These are phyloP conservation scores for Colletotrichum scovillei DNA, from an alignment of 2,329 filamentous ascomycete species.

Conservation along the genomic window DNA sequence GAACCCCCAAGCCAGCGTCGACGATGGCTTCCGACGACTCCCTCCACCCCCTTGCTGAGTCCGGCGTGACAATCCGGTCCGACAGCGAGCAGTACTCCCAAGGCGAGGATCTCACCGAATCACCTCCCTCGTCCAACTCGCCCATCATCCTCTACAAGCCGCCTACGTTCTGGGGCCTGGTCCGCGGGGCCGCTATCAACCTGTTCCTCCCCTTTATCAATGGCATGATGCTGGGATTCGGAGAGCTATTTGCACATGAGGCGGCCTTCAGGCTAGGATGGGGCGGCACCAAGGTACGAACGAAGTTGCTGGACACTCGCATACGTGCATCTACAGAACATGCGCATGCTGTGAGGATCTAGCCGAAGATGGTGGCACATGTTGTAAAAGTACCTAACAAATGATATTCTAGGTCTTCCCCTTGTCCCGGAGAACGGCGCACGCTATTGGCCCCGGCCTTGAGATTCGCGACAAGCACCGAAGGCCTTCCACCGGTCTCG, in stretches of 20 bases:
- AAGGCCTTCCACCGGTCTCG: constrained; percentile 67
- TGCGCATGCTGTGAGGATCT: neutral
- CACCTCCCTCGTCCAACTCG: constrained; percentile 71
- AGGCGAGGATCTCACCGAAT: constrained; percentile 69
- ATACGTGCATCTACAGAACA: neutral
- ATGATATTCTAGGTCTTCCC: constrained; percentile 63
- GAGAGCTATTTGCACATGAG: constrained; percentile 96
- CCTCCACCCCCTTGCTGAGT: constrained; percentile 70
- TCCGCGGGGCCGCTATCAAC: constrained; percentile 94
- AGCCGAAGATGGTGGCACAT: neutral
- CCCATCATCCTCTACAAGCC: constrained; percentile 89
- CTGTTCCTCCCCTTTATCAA: constrained; percentile 96
- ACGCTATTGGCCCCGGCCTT: constrained; percentile 83
- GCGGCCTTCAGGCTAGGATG: constrained; percentile 93
- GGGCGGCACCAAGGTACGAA: constrained; percentile 88
- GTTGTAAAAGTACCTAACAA: neutral
- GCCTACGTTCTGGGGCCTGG: constrained; percentile 85
- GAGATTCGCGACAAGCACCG: constrained; percentile 78
- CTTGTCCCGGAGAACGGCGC: constrained; percentile 67
- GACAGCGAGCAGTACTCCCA: constrained; percentile 87
- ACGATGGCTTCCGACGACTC: constrained; percentile 65
- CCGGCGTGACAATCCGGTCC: constrained; percentile 80
- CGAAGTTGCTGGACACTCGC: neutral
- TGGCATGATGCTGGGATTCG: constrained; percentile 97
- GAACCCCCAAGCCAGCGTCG: constrained; percentile 5